Base-by-base conservation (phyloP, 345 rosid species). In the Acer yangbiense region DNA sequence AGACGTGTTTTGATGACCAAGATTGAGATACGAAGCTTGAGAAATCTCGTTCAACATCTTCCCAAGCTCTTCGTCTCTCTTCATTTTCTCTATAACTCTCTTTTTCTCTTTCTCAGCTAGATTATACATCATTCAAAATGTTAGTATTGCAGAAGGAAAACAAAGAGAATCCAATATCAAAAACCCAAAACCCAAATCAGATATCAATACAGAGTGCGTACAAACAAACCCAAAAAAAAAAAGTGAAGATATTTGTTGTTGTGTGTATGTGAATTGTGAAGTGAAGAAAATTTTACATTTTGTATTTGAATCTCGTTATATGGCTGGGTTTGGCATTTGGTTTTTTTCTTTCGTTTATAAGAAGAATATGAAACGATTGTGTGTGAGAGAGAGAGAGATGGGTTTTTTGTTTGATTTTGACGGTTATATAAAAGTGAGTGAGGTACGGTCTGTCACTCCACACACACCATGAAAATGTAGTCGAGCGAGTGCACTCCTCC, bases 391-490 rank as follows among this genome's bases (percentile, higher is more conserved):
- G 74, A 44, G 71, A 69, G 71, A 52, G 39, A 20, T 68, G 78
- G 48, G 9, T 48, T 27, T 27, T 64, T 27, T 64, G 60, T 74
- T 68, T 32, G 68, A 39, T 65, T 16, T 68, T 14, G 74, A 77
- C 71, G 78, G 83, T 79, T 77, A 79, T 63, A 69, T 65, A 14
- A 46, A 43, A 46, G 76, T 48, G 44, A 32, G 63, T 48, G 85
- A 55, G 39, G 84, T 80, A 77, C 85, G 81, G 78, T 68, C 65
- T 71, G 81, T 67, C 64, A 79, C 65, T 57, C 84, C 76, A 72
- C 66, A 75, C 66, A 71, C 64, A 7, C 85, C 88, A 78, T 85
- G 72, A 66, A 79, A 76, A 79, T 58, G 86, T 79, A 82, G 84
- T 64, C 58, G 83, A 79, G 77, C 41, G 79, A 70, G 75, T 84